phyloP scores from a whole-genome alignment of 768 basidiomycete genomes.

The Tulasnella calospora region DNA sequence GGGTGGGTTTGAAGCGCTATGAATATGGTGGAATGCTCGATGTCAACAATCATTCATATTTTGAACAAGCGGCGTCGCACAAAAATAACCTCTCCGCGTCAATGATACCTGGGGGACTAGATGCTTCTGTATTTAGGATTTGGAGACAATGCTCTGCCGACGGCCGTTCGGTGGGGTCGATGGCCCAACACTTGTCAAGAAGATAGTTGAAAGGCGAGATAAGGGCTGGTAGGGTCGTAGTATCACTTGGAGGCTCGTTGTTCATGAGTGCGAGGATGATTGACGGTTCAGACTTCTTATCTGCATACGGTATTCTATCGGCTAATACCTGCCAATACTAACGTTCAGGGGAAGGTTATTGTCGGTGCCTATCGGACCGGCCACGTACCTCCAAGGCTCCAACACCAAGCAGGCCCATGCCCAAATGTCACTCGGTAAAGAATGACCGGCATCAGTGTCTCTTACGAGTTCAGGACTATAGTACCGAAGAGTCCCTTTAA shows the following conservation, averaged over 20 bases:
- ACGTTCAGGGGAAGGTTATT: neutral
- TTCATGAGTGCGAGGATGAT: neutral
- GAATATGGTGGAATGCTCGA: too few species aligned
- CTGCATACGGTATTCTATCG: neutral
- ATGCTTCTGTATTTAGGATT: neutral
- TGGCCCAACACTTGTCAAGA: neutral
- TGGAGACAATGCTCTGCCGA: neutral
- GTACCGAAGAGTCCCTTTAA: constrained; percentile 12
- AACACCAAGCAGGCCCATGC: constrained; percentile 12
- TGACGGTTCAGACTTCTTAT: neutral
- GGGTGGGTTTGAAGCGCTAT: too few species aligned
- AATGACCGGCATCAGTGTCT: neutral
- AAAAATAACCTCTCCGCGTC: too few species aligned
- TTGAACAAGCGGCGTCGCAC: too few species aligned
- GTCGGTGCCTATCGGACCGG: neutral
- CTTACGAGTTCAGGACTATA: neutral
- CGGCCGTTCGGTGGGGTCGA: neutral
- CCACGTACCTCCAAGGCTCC: constrained; percentile 1
- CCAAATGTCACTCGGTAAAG: constrained; percentile 2
- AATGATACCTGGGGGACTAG: neutral
- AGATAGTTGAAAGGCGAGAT: neutral
- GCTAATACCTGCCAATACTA: neutral
- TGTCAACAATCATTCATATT: too few species aligned
- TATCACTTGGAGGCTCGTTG: neutral
- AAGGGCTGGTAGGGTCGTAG: neutral